Evolutionary conservation across 441 rosid species (phyloP).

Genomic region (Adansonia rubrostipa): DNA sequence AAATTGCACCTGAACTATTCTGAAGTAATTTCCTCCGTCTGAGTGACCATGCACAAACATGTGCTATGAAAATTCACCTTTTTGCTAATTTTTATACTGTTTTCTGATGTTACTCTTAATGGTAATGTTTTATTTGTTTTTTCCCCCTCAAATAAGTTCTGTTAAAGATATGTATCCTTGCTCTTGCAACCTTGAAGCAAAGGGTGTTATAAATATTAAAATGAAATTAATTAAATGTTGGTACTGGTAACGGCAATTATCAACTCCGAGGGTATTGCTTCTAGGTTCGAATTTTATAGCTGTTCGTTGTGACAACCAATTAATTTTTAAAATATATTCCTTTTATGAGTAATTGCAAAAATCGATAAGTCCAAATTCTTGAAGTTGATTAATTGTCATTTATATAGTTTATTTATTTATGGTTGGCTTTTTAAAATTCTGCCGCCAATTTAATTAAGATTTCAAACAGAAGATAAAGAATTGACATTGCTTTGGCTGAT

Average conservation of each 20-base stretch:
- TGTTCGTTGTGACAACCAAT: neutral
- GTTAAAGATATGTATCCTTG: neutral
- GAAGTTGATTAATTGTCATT: neutral
- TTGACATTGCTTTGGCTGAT: neutral
- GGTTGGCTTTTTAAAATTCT: neutral
- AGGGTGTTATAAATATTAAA: neutral
- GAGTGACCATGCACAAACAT: neutral
- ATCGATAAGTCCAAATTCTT: neutral
- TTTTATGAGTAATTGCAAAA: neutral
- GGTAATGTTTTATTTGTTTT: neutral
- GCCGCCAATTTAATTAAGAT: neutral
- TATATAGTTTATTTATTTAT: neutral
- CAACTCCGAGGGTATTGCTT: neutral
- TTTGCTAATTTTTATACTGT: conserved; percentile 9
- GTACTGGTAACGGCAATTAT: conserved; percentile 10
- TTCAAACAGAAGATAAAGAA: neutral
- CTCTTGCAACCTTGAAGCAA: neutral
- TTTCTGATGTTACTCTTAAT: neutral
- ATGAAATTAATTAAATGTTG: conserved; percentile 1
- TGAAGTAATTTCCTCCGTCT: neutral
- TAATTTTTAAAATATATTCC: neutral
- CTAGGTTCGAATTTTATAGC: neutral
- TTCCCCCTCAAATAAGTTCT: neutral
- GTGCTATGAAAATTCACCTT: neutral
- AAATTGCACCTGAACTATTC: neutral